Base-by-base conservation (phyloP, 208 protist species). In the Trypanosoma conorhini region DNA sequence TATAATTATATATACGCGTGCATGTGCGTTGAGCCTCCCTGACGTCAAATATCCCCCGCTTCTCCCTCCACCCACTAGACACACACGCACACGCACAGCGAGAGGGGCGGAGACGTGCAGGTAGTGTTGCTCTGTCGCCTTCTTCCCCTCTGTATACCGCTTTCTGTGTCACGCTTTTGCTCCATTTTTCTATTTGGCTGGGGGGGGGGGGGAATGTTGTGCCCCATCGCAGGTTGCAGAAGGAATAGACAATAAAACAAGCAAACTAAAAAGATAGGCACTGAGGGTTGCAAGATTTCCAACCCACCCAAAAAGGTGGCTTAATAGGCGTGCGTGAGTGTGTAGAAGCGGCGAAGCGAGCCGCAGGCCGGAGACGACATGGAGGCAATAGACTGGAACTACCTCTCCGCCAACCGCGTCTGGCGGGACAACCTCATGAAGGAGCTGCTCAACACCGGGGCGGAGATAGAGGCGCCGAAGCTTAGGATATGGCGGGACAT, bases 401-500 rank as follows among this genome's bases (percentile, higher is more conserved):
- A 38, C 38, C 31, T 55, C 17, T 46, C 44, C 7, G 46, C 51
- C 12, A 55, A 33, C 46, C 44, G 24, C 21, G 12, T 22, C 10
- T 65, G 38, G 61, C 10, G 8, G 40, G 24, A 65, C 13, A 26
- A 65, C 19, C 13, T 28, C 8, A 35, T 40, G 46, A 57, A 58
- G 33, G 19, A 67, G 21, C 3, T 56, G 61, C 13, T 56, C 44
- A 56, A 56, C 21, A 13, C 17, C 22, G 46, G 10, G 22, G 13
- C 35, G 40, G 63, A 42, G 50, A 60, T 60, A 38, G 31, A 59
- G 35, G 4, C 21, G 1, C 28, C 56, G 3, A 68, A 62, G 21
- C 46, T 72, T 17, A 22, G 46, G 17, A 46, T 65, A 50, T 26
- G 42, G 17, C 12, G 40, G 21, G 22, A 73, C 28, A 30, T 73